Evolutionary conservation across 1,139 yeast genomes (phyloP), one percentile per base, ranked within the genome.

Genomic region (Hansenula anomala): DNA sequence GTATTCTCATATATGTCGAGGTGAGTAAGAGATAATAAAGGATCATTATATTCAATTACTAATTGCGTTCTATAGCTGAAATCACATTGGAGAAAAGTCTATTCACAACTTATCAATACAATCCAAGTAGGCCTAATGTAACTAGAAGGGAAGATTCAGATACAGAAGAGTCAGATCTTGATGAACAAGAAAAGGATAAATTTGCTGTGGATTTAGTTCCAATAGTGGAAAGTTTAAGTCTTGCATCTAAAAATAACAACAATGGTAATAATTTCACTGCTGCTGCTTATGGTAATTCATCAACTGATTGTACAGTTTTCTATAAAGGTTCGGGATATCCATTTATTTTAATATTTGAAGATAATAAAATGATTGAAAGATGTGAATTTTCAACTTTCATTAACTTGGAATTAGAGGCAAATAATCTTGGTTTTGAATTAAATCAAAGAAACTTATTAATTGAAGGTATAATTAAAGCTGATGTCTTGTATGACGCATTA

Each of bases 341-440:
- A 0, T 74, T 88, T 41, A 67, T 78, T 2, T 59, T 87, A 18
- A 81, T 80, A 20, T 85, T 86, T 58, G 89, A 83, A 51, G 95
- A 86, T 55, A 70, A 74, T 3, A 59, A 71, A 37, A 76, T 87
- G 48, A 74, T 80, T 30, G 95, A 88, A 50, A 69, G 76, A 41
- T 79, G 88, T 45, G 90, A 84, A 50, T 75, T 87, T 46, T 63
- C 73, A 3, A 86, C 95, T 0, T 54, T 73, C 34, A 48, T 57
- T 4, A 59, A 58, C 32, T 18, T 49, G 16, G 56, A 50, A 19
- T 41, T 48, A 12, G 81, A 61, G 30, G 52, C 69, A 19, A 66
- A 66, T 30, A 51, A 47, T 33, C 41, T 47, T 11, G 64, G 60
- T 2, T 56, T 72, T 34, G 72, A 70, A 15, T 59, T 82, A 6